Percentiles rank a stretch among this genome's conserved stretches.
phyloP scores from a whole-genome alignment of 345 rosid genomes.

The Kandelia obovata region DNA sequence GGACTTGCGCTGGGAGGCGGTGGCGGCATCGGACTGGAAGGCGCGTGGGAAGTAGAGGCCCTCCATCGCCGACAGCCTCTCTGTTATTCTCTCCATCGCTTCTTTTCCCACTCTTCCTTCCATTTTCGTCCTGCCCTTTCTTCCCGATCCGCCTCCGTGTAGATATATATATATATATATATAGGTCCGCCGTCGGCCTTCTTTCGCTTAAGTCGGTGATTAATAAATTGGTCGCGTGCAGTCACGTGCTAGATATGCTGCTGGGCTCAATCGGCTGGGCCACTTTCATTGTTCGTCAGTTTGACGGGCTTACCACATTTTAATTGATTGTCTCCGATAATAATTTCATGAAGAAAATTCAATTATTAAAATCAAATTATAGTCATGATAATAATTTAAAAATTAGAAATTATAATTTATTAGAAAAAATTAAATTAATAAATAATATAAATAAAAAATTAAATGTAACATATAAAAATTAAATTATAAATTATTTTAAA shows the following conservation, averaged over 20 bases:
- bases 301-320: no score
- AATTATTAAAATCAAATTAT: not conserved
- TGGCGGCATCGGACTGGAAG: conserved; percentile 40
- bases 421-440: not conserved
- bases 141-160: not conserved
- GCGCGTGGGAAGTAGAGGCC: conserved; percentile 88
- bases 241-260: no score
- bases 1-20: conserved; percentile 69
- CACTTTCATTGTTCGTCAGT: no score
- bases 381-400: not conserved
- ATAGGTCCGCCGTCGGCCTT: not conserved
- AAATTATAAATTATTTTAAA: not conserved
- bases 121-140: not conserved
- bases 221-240: no score
- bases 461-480: not conserved
- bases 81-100: conserved; percentile 55
- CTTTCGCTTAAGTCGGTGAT: not conserved
- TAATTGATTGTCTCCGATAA: not conserved
- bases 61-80: conserved; percentile 64
- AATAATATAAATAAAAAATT: not conserved
- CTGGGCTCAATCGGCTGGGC: no score
- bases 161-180: not conserved
- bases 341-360: not conserved
- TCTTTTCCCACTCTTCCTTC: conserved; percentile 21
- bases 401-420: not conserved